Evolutionary conservation across 1,284 basidiomycete genomes (phyloP).

Genomic region (Kalmanozyma brasiliensis): DNA sequence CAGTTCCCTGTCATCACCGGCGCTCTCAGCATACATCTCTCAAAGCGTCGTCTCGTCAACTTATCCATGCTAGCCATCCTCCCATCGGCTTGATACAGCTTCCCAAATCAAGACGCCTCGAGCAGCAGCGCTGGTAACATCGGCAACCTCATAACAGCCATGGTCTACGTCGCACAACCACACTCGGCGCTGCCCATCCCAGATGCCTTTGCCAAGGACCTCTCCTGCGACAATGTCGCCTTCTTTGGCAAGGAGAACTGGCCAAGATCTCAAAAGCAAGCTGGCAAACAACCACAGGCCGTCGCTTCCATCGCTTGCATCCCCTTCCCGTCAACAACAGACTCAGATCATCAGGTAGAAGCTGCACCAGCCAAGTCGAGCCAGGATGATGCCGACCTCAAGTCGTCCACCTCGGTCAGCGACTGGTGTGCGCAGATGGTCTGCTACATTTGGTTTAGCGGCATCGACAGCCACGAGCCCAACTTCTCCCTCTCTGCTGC

Average conservation of each 20-base stretch:
- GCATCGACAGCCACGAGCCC: constrained; percentile 37
- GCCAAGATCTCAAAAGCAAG: constrained; percentile 29
- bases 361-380: constrained; percentile 13
- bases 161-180: constrained; percentile 38
- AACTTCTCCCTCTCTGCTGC: constrained; percentile 17
- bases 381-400: constrained; percentile 34
- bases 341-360: constrained; percentile 41
- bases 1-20: neutral
- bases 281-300: constrained; percentile 10
- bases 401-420: constrained; percentile 45
- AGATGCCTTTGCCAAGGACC: constrained; percentile 19
- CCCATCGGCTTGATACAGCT: constrained; percentile 1
- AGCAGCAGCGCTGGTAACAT: constrained; percentile 30
- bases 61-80: constrained; percentile 18
- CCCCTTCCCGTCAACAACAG: constrained; percentile 19
- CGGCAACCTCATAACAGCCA: constrained; percentile 1
- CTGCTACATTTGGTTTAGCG: constrained; percentile 65
- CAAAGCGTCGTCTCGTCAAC: neutral
- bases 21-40: neutral
- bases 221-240: constrained; percentile 10
- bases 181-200: constrained; percentile 15
- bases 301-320: constrained; percentile 5
- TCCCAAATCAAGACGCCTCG: no score
- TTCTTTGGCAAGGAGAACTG: constrained; percentile 46
- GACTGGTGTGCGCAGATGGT: constrained; percentile 62